A percentile compares a stretch with the other conserved stretches of the same genome.
These are phyloP conservation scores for Urostyla sp. DNA, from an alignment of 73 alveolate genomes.

Conservation along the genomic window DNA sequence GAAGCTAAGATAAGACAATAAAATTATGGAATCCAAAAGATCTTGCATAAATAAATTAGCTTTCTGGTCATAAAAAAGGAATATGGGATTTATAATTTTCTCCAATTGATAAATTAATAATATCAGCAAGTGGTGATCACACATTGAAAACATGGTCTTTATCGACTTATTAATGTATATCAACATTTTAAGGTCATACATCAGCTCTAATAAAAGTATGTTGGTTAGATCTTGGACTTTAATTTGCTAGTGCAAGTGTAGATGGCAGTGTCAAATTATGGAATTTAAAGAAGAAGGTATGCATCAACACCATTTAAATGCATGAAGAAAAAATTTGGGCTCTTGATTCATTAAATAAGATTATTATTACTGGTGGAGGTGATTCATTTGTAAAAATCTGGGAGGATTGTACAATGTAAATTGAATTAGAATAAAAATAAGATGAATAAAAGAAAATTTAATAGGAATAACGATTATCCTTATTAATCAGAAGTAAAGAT, in stretches of 20 bases:
- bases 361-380: slow-evolving; percentile 93
- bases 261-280: slow-evolving; percentile 94
- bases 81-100: slow-evolving; percentile 95
- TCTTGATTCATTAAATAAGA: slow-evolving; percentile 79
- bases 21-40: slow-evolving; percentile 80
- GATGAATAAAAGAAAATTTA: slow-evolving; percentile 76
- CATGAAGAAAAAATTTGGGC: slow-evolving; percentile 98
- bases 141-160: slow-evolving; percentile 94
- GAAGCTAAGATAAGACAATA: slow-evolving; percentile 94
- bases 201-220: slow-evolving; percentile 83
- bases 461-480: slow-evolving; percentile 86
- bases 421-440: slow-evolving; percentile 80
- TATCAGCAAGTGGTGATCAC: slow-evolving; percentile 95
- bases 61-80: slow-evolving; percentile 97
- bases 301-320: slow-evolving; percentile 88
- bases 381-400: slow-evolving; percentile 93
- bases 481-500: slow-evolving; percentile 81
- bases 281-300: slow-evolving; percentile 92
- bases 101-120: slow-evolving; percentile 93
- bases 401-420: slow-evolving; percentile 90
- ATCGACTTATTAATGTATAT: slow-evolving; percentile 81
- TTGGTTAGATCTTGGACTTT: slow-evolving; percentile 89
- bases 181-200: slow-evolving; percentile 92
- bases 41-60: slow-evolving; percentile 50
- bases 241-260: slow-evolving; percentile 86